Percentiles rank a stretch among this genome's conserved stretches.
Conservation (phyloP, 352 stramenopile species). For the Phytophthora cryptogea region DNA sequence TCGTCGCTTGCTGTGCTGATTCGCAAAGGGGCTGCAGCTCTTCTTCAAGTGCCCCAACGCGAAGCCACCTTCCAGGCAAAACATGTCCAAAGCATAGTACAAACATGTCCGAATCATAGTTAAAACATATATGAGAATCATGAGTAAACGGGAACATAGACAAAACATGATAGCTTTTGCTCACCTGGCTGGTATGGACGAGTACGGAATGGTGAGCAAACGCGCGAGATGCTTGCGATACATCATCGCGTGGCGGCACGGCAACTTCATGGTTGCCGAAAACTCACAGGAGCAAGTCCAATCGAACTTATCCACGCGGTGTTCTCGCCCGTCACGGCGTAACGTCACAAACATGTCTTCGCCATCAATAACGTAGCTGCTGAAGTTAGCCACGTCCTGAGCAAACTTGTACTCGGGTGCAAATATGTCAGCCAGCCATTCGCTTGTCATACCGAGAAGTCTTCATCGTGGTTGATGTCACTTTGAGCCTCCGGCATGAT, state of each 20-base stretch:
- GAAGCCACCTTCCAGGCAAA: conserved; percentile 2
- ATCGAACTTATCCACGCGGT: conserved; percentile 3
- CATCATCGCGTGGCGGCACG: conserved; percentile 3
- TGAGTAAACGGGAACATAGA: not conserved
- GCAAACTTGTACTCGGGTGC: conserved; percentile 4
- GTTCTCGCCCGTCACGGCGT: not conserved
- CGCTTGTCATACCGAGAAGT: conserved; percentile 4
- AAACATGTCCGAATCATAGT: not conserved
- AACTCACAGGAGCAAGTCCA: conserved; percentile 10
- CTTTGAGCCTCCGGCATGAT: no score
- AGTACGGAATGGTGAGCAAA: conserved; percentile 5
- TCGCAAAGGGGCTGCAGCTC: not conserved
- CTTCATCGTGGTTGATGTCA: not conserved
- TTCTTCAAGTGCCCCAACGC: not conserved
- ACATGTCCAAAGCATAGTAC: not conserved
- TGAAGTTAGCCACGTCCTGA: not conserved
- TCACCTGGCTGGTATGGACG: conserved; percentile 6
- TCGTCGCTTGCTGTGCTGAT: not conserved
- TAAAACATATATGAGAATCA: conserved; percentile 4
- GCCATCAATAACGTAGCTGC: not conserved
- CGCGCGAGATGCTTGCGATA: not conserved
- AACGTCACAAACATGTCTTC: not conserved
- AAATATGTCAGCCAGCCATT: not conserved
- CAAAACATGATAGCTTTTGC: conserved; percentile 1
- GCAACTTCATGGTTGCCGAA: conserved; percentile 6